phyloP scores from a whole-genome alignment of 1,139 yeast genomes.

The Arxiozyma bovina region DNA sequence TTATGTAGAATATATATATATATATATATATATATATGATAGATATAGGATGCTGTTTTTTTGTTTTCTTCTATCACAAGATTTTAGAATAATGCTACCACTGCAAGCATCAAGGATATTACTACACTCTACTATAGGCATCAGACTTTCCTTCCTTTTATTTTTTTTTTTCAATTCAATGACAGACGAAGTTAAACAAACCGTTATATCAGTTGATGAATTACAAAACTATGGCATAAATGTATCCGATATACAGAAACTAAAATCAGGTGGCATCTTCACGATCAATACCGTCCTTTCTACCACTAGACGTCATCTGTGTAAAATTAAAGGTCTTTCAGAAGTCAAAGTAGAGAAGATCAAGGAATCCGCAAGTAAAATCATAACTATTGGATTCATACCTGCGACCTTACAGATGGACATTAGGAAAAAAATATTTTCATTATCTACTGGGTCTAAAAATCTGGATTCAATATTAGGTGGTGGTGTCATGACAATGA shows the following conservation, averaged over 20 bases:
- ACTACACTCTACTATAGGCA: no score
- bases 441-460: constrained; percentile 47
- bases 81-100: no score
- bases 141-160: no score
- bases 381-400: constrained; percentile 44
- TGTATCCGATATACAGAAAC: constrained; percentile 48
- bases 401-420: constrained; percentile 47
- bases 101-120: no score
- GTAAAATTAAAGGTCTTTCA: constrained; percentile 47
- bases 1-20: no score
- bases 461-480: constrained; percentile 47
- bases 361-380: constrained; percentile 51
- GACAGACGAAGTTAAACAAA: constrained; percentile 4
- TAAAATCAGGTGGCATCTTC: constrained; percentile 45
- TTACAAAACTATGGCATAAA: constrained; percentile 50
- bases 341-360: constrained; percentile 55
- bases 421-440: constrained; percentile 39
- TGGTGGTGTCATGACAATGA: constrained; percentile 54
- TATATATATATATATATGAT: no score
- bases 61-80: no score
- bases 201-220: constrained; percentile 41
- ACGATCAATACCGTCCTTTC: constrained; percentile 47
- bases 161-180: no score
- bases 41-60: no score
- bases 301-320: constrained; percentile 44